Base-by-base conservation (phyloP, 768 basidiomycete genomes). In the Tylopilus vinaceipallidus region DNA sequence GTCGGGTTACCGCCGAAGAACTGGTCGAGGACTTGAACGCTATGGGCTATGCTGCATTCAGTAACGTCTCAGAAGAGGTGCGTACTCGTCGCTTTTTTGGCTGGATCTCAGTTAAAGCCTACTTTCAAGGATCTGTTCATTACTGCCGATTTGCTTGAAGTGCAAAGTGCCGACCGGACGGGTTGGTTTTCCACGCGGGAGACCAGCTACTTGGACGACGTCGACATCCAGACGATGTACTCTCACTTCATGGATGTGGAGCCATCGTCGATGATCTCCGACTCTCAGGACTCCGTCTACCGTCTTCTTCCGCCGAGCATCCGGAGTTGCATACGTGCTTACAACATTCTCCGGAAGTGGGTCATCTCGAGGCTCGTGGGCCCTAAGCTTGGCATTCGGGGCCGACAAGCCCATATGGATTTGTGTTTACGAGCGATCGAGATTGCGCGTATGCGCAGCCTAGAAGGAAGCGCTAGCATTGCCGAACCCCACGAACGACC, bases 161-260 rank as follows among this genome's bases (percentile, higher is more conserved):
- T 89, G 0, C 91, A 93, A 65, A 83, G 80, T 2, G 79, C 81
- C 14, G 91, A 93, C 63, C 80, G 83, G 27, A 84, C 80, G 2
- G 91, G 87, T 3, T 93, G 91, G 90, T 88, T 91, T 66, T 54
- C 65, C 13, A 47, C 70, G 27, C 74, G 81, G 45, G 89, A 91
- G n/a, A 63, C 73, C 0, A 68, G 67, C 14, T 68, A 74, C 0
- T 65, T 71, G 40, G 91, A 93, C 40, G 72, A 75, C 3, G 73
- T 83, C n/a, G 87, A 91, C 54, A 83, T 92, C 39, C 88, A 92
- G 63, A 84, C 79, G 20, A 84, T 93, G 55, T 85, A 88, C 64
- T 78, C 82, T 3, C 81, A 88, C 57, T 67, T 93, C 29, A 77
- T 80, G 55, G 84, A 89, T 35, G 76, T 90, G 34, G 82, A 86